Evolutionary conservation across 164 flowering plant species (phyloP), one percentile per base, ranked within the genome.

Genomic region (Chimonanthus salicifolius): DNA sequence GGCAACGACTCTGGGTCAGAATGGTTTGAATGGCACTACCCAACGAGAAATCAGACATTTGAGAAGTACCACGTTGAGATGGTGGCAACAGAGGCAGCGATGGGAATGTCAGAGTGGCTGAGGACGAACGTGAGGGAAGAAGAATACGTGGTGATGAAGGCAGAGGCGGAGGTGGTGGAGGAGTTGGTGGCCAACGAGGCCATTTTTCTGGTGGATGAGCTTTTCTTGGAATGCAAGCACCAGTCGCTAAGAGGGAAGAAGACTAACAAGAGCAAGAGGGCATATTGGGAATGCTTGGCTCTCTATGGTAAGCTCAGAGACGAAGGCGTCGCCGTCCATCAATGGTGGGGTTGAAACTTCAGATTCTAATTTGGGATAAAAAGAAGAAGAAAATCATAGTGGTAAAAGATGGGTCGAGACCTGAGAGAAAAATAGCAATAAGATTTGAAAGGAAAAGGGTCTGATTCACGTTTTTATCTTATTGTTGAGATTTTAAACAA

Each of bases 261-360:
- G 46, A 50, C 15, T 45, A 71, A 6, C 15, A 75, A 75, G 74
- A 81, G 76, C 43, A 18, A 4, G 44, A 89, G 90, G 78, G 94
- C 94, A 46, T 92, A 94, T 74, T 94, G 98, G 98, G 86, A 94
- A 76, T 94, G 98, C 68, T 80, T 92, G 82, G 85, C 91, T 45
- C 69, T 92, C 74, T 92, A 88, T 78, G 96, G 98, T 60, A 85
- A 76, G 83, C 70, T 94, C 4, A 89, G 85, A 75, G 96, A 92
- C 76, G 87, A 87, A 72, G 98, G 98, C 18, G 86, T 92, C 74
- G 97, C 93, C 7, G 95, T 89, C 68, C 98, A 94, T 66, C 98
- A 92, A 72, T 92, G 98, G 98, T 92, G 95, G 97, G 88, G 86
- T 64, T 92, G 79, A 84, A 33, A 33, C 33, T 33, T 33, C 33